Base-by-base conservation (phyloP, 1,284 basidiomycete genomes). In the Anthracocystis panici-leucophaei region DNA sequence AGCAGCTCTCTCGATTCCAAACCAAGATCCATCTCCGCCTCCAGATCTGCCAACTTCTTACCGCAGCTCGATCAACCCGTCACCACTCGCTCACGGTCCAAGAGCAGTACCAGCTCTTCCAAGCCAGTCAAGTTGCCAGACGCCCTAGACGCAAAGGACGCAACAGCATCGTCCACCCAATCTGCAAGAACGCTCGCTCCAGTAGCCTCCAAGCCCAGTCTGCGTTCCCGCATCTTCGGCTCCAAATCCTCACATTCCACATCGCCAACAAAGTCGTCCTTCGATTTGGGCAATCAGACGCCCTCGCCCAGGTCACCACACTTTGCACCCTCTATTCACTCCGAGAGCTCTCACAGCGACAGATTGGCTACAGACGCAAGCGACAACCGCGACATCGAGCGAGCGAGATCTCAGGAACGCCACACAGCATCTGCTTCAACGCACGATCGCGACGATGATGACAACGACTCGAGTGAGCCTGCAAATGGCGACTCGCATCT, bases 141-240 rank as follows among this genome's bases (percentile, higher is more conserved):
- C 14, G 33, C 51, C 9, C 18, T 46, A 23, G 27, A 1, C 20
- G 31, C 55, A 18, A 16, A 33, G 1, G 41, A 48, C 16, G 9
- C 49, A 20, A 41, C 50, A 29, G 44, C 60, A 7, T 7, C 55
- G 4, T n/a, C 48, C 25, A 31, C n/a, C 16, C 56, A 40, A 6
- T 14, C 33, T 21, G 4, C 58, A 9, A 54, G 57, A 31, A 14
- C 50, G 14, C 53, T 48, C 18, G n/a, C 58, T 0, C 8, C 57
- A 6, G 54, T 40, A 10, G 41, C 67, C 2, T 54, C 74, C 20
- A 77, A 73, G 33, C 50, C 51, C 33, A 69, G 75, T 56, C 63
- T 77, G 7, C 62, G 70, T 21, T 57, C 65, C 2, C 57, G 75
- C 46, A 60, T 77, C 29, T 77, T 77, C 23, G 75, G 75, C n/a